Evolutionary conservation across 345 rosid genomes (phyloP).

Genomic region (Eucalyptus pauciflora): DNA sequence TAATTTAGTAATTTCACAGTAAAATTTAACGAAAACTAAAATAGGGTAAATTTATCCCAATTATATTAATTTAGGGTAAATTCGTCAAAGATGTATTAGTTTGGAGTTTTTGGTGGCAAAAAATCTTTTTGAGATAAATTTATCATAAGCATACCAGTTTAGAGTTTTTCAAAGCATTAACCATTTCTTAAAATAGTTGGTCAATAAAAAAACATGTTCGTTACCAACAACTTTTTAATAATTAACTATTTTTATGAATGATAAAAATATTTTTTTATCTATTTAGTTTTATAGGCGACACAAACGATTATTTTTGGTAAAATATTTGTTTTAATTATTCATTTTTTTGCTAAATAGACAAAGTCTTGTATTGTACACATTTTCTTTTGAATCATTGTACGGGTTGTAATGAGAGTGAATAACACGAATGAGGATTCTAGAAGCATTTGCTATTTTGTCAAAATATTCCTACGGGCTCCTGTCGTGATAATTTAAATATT

Average conservation of each 20-base stretch:
- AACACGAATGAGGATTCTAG: neutral
- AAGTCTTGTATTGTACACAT: neutral
- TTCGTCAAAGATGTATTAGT: too few species aligned
- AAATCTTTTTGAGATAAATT: rapidly evolving
- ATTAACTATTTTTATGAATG: neutral
- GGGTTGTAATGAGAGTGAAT: neutral
- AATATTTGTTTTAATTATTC: neutral
- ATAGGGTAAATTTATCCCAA: rapidly evolving
- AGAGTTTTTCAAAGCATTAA: rapidly evolving
- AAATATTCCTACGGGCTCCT: neutral
- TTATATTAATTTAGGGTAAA: rapidly evolving
- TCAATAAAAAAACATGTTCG: neutral
- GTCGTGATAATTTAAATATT: neutral
- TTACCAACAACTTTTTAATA: neutral
- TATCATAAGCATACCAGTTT: rapidly evolving
- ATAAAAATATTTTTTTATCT: neutral
- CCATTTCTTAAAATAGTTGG: neutral
- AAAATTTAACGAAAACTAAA: rapidly evolving
- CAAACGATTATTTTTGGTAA: neutral
- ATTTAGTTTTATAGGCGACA: too few species aligned
- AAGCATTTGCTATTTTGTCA: neutral
- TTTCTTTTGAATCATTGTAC: neutral
- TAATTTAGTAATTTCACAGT: rapidly evolving
- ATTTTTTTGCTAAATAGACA: neutral
- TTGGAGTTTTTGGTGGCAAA: rapidly evolving